Evolutionary conservation across 768 basidiomycete species (phyloP).

Genomic region (Naematelia aurantialba): DNA sequence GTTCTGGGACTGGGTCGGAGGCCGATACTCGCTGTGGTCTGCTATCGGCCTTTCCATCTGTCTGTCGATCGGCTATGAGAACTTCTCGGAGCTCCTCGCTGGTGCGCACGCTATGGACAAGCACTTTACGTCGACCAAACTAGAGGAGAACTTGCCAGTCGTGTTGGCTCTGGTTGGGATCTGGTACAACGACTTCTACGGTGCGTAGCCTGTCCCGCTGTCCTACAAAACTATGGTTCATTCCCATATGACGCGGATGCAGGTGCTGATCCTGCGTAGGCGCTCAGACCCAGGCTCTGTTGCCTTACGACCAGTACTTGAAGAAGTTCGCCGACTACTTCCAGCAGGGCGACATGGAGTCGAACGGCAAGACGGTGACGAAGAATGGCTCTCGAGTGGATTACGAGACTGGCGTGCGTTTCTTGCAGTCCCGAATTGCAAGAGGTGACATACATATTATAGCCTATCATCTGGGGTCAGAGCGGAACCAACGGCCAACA

Average conservation of each 20-base stretch:
- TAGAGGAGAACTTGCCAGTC: slow-evolving; percentile 89
- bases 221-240: background rate
- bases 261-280: slow-evolving; percentile 52
- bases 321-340: slow-evolving; percentile 99
- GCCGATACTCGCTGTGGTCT: slow-evolving; percentile 96
- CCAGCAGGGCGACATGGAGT: slow-evolving; percentile 99
- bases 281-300: slow-evolving; percentile 86
- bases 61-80: slow-evolving; percentile 85
- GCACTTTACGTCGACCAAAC: slow-evolving; percentile 83
- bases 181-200: slow-evolving; percentile 99
- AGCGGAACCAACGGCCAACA: slow-evolving; percentile 98
- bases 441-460: slow-evolving; percentile 7
- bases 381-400: slow-evolving; percentile 87
- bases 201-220: slow-evolving; percentile 31
- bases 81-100: slow-evolving; percentile 81
- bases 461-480: slow-evolving; percentile 99
- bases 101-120: slow-evolving; percentile 98
- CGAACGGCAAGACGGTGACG: slow-evolving; percentile 94
- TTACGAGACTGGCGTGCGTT: slow-evolving; percentile 89
- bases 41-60: slow-evolving; percentile 96
- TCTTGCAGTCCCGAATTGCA: background rate
- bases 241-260: background rate
- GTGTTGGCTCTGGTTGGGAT: slow-evolving; percentile 82
- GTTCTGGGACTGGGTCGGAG: slow-evolving; percentile 99
- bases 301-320: slow-evolving; percentile 98